Base-by-base conservation (phyloP, 1,139 yeast genomes). In the Lodderomyces parapsilosis region DNA sequence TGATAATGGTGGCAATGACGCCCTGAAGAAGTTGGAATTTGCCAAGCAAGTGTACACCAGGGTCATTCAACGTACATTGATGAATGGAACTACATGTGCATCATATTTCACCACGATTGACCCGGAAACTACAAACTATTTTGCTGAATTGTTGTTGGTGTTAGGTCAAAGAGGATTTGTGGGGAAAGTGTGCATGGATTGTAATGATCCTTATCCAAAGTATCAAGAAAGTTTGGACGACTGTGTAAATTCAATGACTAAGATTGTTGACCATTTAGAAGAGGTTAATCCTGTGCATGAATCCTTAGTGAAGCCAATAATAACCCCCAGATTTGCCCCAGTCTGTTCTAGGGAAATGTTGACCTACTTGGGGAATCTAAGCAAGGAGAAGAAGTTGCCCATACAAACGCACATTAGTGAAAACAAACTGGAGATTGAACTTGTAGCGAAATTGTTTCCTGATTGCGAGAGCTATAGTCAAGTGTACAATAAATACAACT, bases 301-400 rank as follows among this genome's bases (percentile, higher is more conserved):
- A 37, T 43, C 64, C 5, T 71, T 87, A 38, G 63, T 71, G n/a
- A 68, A 74, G 39, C 96, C 98, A 0, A 81, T 91, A 20, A 57
- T 93, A 6, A 93, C 99, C 0, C 99, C 99, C 4, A 69, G 99
- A 47, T 93, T 93, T 69, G 99, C 98, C 0, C 96, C 96, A 0
- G 80, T 89, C 15, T 93, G 98, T 58, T 71, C 90, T 1, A 66
- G 77, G 25, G 74, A 77, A 41, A 66, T 89, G 40, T 66, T 93
- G 66, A 58, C 58, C 17, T 74, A 80, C 70, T 71, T 91, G 47
- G 96, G 96, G 2, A 61, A 72, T 4, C 60, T 86, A 40, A 76
- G 93, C 20, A 53, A 56, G 18, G 52, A 62, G 45, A 62, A 49
- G 58, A 60, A 76, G 23, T 66, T 87, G 40, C 94, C 90, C 15